phyloP scores from a whole-genome alignment of 129 eudicot genomes.

The Centella asiatica region DNA sequence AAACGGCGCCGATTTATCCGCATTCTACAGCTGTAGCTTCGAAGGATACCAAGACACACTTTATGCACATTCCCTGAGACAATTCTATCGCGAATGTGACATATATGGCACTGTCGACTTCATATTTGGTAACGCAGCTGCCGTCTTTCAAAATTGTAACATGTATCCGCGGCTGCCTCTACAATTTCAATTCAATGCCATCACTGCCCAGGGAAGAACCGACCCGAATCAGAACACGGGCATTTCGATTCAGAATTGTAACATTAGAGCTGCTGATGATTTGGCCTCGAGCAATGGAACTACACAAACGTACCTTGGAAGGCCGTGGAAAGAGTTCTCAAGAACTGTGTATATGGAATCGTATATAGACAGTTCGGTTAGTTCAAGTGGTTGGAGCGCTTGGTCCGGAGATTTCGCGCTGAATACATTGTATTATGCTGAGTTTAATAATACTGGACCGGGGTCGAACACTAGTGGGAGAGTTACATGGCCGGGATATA shows the following conservation, averaged over 20 bases:
- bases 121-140: slow-evolving; percentile 60
- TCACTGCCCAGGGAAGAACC: slow-evolving; percentile 57
- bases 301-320: slow-evolving; percentile 39
- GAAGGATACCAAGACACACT: slow-evolving; percentile 68
- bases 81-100: slow-evolving; percentile 52
- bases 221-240: slow-evolving; percentile 53
- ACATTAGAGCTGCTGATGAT: slow-evolving; percentile 33
- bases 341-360: slow-evolving; percentile 43
- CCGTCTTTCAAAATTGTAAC: slow-evolving; percentile 41
- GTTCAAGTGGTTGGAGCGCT: slow-evolving; percentile 38
- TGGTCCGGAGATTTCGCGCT: slow-evolving; percentile 51
- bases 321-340: slow-evolving; percentile 55
- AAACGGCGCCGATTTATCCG: slow-evolving; percentile 50
- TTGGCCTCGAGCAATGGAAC: slow-evolving; percentile 29
- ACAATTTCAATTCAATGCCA: slow-evolving; percentile 47
- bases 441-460: slow-evolving; percentile 45
- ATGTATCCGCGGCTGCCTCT: slow-evolving; percentile 41
- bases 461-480: slow-evolving; percentile 43
- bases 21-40: slow-evolving; percentile 56
- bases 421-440: slow-evolving; percentile 48
- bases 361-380: slow-evolving; percentile 33
- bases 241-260: slow-evolving; percentile 39
- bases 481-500: slow-evolving; percentile 45
- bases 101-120: slow-evolving; percentile 55
- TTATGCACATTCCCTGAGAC: slow-evolving; percentile 54